Conservation (phyloP, 352 stramenopile species). For the Peronospora farinosa region DNA sequence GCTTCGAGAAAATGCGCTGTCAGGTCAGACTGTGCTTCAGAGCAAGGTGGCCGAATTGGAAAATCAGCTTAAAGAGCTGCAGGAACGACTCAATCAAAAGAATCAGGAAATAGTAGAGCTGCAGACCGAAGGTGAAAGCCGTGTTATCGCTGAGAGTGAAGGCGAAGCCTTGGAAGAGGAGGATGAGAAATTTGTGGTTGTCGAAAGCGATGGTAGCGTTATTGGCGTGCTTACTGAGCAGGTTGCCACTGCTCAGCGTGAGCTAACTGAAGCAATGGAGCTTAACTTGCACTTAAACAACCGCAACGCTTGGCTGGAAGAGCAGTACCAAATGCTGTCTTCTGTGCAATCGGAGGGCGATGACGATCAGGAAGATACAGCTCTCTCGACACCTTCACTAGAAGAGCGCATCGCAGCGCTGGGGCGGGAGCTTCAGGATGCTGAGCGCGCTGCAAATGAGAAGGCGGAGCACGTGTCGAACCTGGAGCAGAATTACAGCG, state of each 20-base stretch:
- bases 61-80: conserved; percentile 48
- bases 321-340: conserved; percentile 51
- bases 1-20: conserved; percentile 48
- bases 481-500: conserved; percentile 36
- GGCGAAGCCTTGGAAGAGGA: conserved; percentile 22
- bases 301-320: conserved; percentile 72
- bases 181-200: conserved; percentile 38
- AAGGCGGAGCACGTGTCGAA: conserved; percentile 31
- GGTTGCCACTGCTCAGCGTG: conserved; percentile 55
- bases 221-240: conserved; percentile 71
- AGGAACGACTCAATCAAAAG: conserved; percentile 59
- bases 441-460: conserved; percentile 26
- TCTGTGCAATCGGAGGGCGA: conserved; percentile 30
- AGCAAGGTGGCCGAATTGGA: conserved; percentile 56
- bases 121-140: conserved; percentile 24
- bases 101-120: conserved; percentile 41
- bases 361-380: conserved; percentile 29
- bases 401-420: conserved; percentile 29
- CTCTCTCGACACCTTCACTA: conserved; percentile 17
- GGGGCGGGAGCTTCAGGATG: conserved; percentile 40
- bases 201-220: conserved; percentile 39
- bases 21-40: conserved; percentile 39
- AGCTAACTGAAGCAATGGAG: conserved; percentile 80
- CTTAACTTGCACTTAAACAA: conserved; percentile 76
- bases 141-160: conserved; percentile 7